These are phyloP conservation scores for Ophiostoma piceae DNA, from an alignment of 2,329 filamentous ascomycete genomes.

Conservation along the genomic window DNA sequence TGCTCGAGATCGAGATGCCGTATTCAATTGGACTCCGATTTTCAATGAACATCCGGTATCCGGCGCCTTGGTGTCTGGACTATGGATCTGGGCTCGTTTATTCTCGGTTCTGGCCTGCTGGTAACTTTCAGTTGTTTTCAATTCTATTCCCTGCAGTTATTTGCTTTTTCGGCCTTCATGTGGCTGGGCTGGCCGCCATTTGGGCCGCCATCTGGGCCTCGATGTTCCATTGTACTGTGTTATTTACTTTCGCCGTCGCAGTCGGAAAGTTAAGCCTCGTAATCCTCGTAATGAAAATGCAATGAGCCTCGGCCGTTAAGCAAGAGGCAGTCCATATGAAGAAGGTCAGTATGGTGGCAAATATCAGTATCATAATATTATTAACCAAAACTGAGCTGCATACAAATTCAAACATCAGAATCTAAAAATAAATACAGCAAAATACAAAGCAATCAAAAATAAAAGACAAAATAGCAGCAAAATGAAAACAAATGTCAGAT, in stretches of 20 bases:
- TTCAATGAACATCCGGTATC: background rate
- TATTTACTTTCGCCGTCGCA: background rate
- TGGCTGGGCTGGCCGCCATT: background rate
- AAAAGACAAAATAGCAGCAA: background rate
- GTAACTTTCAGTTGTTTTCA: background rate
- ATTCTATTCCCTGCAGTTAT: background rate
- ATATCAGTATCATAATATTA: background rate
- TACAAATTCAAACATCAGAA: too few species aligned
- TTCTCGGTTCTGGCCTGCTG: background rate
- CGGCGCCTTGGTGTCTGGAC: slow-evolving; percentile 4
- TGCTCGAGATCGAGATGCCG: background rate
- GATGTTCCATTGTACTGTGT: background rate
- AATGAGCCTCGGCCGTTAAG: background rate
- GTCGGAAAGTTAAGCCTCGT: background rate
- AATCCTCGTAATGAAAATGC: too few species aligned
- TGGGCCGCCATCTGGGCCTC: background rate
- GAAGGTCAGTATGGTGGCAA: background rate
- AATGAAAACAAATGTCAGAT: background rate
- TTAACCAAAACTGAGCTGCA: background rate
- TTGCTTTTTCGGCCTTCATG: background rate
- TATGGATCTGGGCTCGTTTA: background rate
- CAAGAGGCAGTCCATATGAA: background rate
- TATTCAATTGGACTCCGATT: background rate
- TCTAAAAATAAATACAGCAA: background rate
- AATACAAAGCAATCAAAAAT: background rate